A percentile compares a stretch with the other conserved stretches of the same genome.
These are phyloP conservation scores for Trichomonas vaginalis DNA, from an alignment of 208 protist species.

Conservation along the genomic window DNA sequence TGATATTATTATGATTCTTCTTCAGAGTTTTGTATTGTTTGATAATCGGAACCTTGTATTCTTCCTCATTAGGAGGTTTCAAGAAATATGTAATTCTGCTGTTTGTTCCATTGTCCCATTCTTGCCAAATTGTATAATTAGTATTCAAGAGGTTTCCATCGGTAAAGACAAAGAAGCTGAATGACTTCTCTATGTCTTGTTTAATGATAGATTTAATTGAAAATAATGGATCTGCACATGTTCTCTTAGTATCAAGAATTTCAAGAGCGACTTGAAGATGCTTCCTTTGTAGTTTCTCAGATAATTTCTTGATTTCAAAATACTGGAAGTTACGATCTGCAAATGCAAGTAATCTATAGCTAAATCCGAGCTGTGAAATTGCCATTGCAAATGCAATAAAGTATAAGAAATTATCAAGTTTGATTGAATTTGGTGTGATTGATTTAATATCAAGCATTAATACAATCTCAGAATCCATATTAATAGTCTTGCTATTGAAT, in stretches of 20 bases:
- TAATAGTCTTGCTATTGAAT: background rate
- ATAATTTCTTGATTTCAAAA: background rate
- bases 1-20: no score
- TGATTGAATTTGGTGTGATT: background rate
- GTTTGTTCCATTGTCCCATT: background rate
- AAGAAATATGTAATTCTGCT: no score
- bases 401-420: background rate
- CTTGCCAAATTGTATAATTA: background rate
- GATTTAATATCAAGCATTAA: background rate
- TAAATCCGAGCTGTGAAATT: background rate
- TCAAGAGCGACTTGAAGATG: background rate
- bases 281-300: background rate
- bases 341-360: background rate
- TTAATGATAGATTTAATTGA: background rate
- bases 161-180: background rate
- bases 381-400: background rate
- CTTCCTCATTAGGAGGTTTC: no score
- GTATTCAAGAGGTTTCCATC: background rate
- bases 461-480: background rate
- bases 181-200: background rate
- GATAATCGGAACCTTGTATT: no score
- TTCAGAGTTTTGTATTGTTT: no score
- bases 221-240: background rate
- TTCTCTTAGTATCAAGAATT: background rate
- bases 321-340: background rate